Evolutionary conservation across 441 rosid species (phyloP), one percentile per base, ranked within the genome.

Genomic region (Breynia disticha): DNA sequence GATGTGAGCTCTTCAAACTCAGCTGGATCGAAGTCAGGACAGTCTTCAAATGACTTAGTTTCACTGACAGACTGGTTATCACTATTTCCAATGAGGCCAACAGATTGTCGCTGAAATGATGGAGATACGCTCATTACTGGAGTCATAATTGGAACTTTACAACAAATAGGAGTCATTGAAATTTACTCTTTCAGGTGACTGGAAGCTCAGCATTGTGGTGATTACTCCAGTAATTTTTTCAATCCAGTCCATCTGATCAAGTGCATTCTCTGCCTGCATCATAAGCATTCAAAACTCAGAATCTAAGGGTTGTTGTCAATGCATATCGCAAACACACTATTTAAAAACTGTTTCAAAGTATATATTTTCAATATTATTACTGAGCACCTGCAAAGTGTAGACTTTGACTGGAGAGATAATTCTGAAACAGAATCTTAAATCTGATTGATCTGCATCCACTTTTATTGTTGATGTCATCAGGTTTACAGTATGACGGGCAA

Each of bases 141-240:
- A 41, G 1, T 54, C 61, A 35, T 57, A 41, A 35, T 18, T 5
- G 65, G 54, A 35, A 52, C 16, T 21, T 43, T 56, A 47, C 35
- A 14, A 18, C 15, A n/a, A 9, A 51, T 17, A 7, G 46, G n/a
- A 55, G 1, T 46, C 46, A 45, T 7, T 16, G 42, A 48, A 19
- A 65, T 57, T 75, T 84, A 91, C 93, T 72, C 70, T 69, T 67
- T 78, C 95, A 69, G 90, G 73, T 57, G 81, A 69, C 69, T 89
- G 99, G 59, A 71, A 84, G 76, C 83, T 89, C 61, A 93, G 68
- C 57, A 93, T 75, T 32, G 93, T 86, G 72, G 99, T 74, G 67
- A 85, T 93, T n/a, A 87, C 99, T 68, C 97, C 99, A 42, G 81
- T 93, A 70, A 93, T 89, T 66, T 89, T 93, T 55, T 93, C 96